A percentile compares a stretch with the other conserved stretches of the same genome.
Evolutionary conservation across 805 yeast species (phyloP).

Genomic region (Wickerhamiella shivajii): DNA sequence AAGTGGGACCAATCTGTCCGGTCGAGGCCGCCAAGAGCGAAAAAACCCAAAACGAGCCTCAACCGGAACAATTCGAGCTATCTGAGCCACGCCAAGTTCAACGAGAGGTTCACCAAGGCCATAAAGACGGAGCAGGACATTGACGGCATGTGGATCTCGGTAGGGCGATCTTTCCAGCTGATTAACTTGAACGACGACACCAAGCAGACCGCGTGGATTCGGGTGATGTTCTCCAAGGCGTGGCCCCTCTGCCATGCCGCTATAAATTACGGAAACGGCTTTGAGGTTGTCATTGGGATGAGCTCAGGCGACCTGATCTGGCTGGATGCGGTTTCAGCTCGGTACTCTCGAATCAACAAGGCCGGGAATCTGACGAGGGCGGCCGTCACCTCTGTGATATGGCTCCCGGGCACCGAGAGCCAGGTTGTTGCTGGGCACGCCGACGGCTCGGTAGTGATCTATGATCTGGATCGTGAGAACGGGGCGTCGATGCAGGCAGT

Average conservation of each 20-base stretch:
- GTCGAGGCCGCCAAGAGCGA: conserved; percentile 3
- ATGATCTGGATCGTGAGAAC: conserved; percentile 39
- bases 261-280: conserved; percentile 21
- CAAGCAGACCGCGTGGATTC: conserved; percentile 24
- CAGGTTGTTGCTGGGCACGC: conserved; percentile 42
- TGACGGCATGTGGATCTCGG: conserved; percentile 21
- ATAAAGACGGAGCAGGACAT: conserved; percentile 19
- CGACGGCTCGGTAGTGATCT: conserved; percentile 44
- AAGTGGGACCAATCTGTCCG: conserved; percentile 5
- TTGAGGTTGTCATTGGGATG: conserved; percentile 47
- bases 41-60: conserved; percentile 25
- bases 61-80: conserved; percentile 28
- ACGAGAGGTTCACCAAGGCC: conserved; percentile 24
- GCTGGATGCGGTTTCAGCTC: conserved; percentile 37
- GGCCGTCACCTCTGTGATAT: conserved; percentile 33
- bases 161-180: conserved; percentile 25
- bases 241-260: conserved; percentile 28
- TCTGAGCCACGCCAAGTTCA: conserved; percentile 25
- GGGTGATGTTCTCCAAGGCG: conserved; percentile 26
- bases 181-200: conserved; percentile 19
- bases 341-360: conserved; percentile 39
- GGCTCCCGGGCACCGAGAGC: conserved; percentile 33
- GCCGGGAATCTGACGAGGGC: conserved; percentile 30
- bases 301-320: conserved; percentile 54
- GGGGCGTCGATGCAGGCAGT: conserved; percentile 15